Base-by-base conservation (phyloP, 148 eudicot species). In the Rhododendron ferrugineum region DNA sequence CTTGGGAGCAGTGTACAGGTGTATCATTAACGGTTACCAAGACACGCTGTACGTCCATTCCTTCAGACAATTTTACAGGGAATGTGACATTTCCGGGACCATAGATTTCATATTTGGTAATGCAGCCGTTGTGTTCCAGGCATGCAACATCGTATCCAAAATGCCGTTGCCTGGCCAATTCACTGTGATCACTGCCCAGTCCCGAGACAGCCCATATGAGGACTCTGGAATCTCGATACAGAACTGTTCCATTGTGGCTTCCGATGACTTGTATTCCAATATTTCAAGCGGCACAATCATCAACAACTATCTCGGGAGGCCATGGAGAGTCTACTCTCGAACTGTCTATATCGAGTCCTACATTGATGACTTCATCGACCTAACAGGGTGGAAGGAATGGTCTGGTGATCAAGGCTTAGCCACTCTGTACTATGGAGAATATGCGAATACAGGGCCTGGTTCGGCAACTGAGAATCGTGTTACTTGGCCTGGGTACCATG, bases 11-110 rank as follows among this genome's bases (percentile, higher is more conserved):
- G 83, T 95, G 30, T 97, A 94, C 84, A 78, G 93, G 42, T 97
- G 98, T 90, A 83, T 88, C 74, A 90, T 97, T 4, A 23, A 68
- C 4, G 99, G 99, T 56, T 91, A 89, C 92, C 99, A 97, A 86
- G 99, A 97, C 90, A 93, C 99, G 0, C 85, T 97, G 1, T 97
- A 97, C 79, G 96, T 91, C n/a, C 99, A 97, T 80, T 92, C 99
- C 9, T 97, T 93, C 62, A 83, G 98, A 64, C 98, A 97, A 80
- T 97, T 97, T 87, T 95, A 93, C 86, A 84, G 99, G 0, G 99
- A 97, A 85, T 97, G 99, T 49, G 93, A 95, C 87, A 92, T 97
- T 20, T 92, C 79, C 8, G 99, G 99, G 14, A 97, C 98, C 0
- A 83, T 97, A 23, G 99, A 97, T 87, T 97, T 88, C 92, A 92